phyloP scores from a whole-genome alignment of 2,329 filamentous ascomycete genomes.

The Paracoccidioides brasiliensis region DNA sequence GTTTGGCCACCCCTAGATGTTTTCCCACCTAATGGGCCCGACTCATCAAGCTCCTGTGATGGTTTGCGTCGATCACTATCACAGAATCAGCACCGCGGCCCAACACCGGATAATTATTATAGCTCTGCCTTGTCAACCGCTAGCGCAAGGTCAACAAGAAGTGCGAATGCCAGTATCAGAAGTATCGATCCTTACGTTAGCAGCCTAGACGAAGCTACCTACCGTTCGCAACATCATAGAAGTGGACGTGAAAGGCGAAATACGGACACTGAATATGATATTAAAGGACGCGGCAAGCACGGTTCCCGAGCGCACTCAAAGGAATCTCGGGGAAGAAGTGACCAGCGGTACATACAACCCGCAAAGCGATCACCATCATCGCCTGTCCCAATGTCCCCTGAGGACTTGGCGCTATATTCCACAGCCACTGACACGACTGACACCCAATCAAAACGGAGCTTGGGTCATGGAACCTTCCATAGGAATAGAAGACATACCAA shows the following conservation, averaged over 20 bases:
- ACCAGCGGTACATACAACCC: constrained; percentile 55
- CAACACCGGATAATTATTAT: constrained; percentile 1
- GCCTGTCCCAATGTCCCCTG: constrained; percentile 85
- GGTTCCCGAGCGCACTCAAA: constrained; percentile 50
- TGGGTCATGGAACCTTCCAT: constrained; percentile 15
- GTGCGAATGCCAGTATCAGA: constrained; percentile 47
- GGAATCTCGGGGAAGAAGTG: constrained; percentile 52
- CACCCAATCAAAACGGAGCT: constrained; percentile 27
- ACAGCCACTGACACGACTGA: constrained; percentile 31
- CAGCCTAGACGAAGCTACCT: constrained; percentile 65
- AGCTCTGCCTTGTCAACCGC: constrained; percentile 27
- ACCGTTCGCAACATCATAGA: constrained; percentile 41
- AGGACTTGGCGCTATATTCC: constrained; percentile 48
- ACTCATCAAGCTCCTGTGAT: neutral
- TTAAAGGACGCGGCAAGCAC: constrained; percentile 37
- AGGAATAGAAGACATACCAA: constrained; percentile 27
- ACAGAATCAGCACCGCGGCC: constrained; percentile 2
- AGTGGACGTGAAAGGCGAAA: constrained; percentile 40
- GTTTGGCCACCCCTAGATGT: constrained; percentile 40
- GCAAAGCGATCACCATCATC: constrained; percentile 83
- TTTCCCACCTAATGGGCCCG: neutral
- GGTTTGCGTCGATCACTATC: neutral
- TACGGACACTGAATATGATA: constrained; percentile 28
- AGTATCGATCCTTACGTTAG: constrained; percentile 75
- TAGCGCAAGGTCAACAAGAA: constrained; percentile 40